phyloP scores from a whole-genome alignment of 805 yeast species.

The Kazachstania bromeliacearum region DNA sequence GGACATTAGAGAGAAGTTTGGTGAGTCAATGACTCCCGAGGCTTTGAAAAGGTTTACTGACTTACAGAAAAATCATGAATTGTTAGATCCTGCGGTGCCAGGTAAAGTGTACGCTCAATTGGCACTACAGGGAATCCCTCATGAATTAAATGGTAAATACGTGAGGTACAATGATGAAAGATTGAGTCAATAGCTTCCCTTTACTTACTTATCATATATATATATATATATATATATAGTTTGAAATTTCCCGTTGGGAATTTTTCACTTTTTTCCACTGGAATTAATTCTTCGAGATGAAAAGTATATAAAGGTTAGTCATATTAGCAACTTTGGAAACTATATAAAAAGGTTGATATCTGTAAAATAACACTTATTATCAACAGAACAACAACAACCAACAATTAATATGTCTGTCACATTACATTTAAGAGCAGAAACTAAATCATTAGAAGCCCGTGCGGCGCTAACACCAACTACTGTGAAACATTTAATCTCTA shows the following conservation, averaged over 20 bases:
- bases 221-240: too few species aligned
- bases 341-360: too few species aligned
- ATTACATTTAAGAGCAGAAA: constrained; percentile 90
- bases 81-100: constrained; percentile 64
- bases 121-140: constrained; percentile 49
- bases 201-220: too few species aligned
- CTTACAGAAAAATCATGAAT: constrained; percentile 45
- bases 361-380: too few species aligned
- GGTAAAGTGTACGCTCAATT: constrained; percentile 61
- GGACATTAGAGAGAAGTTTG: constrained; percentile 57
- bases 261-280: too few species aligned
- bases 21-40: constrained; percentile 52
- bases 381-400: neutral
- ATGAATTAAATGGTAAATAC: constrained; percentile 55
- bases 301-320: too few species aligned
- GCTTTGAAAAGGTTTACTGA: constrained; percentile 54
- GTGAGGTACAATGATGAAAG: constrained; percentile 46
- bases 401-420: constrained; percentile 38
- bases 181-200: constrained; percentile 7
- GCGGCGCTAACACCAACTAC: constrained; percentile 94
- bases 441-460: constrained; percentile 94
- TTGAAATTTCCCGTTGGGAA: too few species aligned
- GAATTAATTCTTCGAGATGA: too few species aligned
- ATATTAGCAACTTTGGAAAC: too few species aligned
- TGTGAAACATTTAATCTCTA: constrained; percentile 69